Evolutionary conservation across 1,284 basidiomycete genomes (phyloP).

Genomic region (Ganoderma boninense): DNA sequence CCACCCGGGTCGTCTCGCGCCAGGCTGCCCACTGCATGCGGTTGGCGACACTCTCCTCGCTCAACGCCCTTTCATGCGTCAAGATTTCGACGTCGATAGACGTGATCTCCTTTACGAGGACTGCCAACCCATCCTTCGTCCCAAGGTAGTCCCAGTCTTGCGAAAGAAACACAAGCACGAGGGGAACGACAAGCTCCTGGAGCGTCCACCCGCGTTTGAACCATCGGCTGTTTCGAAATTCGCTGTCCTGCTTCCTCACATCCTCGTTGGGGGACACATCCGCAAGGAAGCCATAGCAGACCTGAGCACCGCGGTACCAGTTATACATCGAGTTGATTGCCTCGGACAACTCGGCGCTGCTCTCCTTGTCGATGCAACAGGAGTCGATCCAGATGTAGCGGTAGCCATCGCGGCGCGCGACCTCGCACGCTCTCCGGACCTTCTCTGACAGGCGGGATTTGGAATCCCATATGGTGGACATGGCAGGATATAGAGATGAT

Average conservation of each 20-base stretch:
- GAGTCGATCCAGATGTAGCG: constrained; percentile 14
- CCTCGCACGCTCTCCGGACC: constrained; percentile 2
- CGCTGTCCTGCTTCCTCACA: neutral
- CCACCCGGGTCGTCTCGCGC: neutral
- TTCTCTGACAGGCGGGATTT: constrained; percentile 1
- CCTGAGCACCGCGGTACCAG: constrained; percentile 6
- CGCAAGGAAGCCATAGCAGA: constrained; percentile 16
- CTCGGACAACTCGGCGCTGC: too few relatives aligned
- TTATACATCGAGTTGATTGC: too few relatives aligned
- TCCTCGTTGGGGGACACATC: constrained; percentile 4
- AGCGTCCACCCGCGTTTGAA: constrained; percentile 10
- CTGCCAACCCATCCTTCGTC: neutral
- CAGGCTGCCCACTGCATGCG: constrained; percentile 3
- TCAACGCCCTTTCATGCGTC: neutral
- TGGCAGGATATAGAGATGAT: too few relatives aligned
- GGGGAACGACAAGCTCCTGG: constrained; percentile 10
- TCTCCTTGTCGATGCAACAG: too few relatives aligned
- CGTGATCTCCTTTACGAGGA: neutral
- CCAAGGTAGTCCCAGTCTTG: constrained; percentile 2
- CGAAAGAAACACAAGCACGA: neutral
- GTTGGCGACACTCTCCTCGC: neutral
- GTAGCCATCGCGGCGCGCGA: constrained; percentile 4
- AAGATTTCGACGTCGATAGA: neutral
- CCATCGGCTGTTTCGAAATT: neutral
- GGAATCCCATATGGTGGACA: neutral